Percentiles rank a stretch among this genome's conserved stretches.
Evolutionary conservation across 169 alveolate genomes (phyloP).

Genomic region (Theileria orientalis): DNA sequence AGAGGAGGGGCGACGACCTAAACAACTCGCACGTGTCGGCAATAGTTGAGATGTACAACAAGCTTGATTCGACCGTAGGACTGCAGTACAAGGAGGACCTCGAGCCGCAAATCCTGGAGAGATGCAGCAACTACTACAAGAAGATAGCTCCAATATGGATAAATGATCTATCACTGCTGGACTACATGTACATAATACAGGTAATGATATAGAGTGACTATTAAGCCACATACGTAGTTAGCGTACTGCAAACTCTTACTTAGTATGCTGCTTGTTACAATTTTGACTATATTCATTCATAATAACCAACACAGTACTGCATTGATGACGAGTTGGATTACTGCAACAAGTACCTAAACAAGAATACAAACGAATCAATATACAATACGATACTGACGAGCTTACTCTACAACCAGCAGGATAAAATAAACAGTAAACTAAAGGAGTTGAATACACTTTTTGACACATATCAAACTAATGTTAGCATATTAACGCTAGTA

Average conservation of each 20-base stretch:
- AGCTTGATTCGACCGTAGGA: constrained; percentile 28
- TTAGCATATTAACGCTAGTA: not conserved
- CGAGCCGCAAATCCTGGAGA: constrained; percentile 32
- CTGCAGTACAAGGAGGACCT: constrained; percentile 39
- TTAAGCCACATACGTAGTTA: no score
- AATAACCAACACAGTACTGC: constrained; percentile 14
- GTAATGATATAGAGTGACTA: constrained; percentile 10
- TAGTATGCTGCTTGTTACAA: not conserved
- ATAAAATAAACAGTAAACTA: constrained; percentile 6
- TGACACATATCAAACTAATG: not conserved
- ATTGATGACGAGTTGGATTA: constrained; percentile 33
- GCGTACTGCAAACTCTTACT: not conserved
- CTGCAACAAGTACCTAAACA: constrained; percentile 12
- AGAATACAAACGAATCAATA: not conserved
- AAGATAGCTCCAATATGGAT: constrained; percentile 45
- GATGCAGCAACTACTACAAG: constrained; percentile 15
- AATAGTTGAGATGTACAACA: constrained; percentile 37
- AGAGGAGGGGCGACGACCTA: constrained; percentile 21
- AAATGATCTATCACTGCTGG: constrained; percentile 23
- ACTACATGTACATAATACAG: constrained; percentile 51
- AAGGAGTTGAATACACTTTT: constrained; percentile 13
- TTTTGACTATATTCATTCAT: not conserved
- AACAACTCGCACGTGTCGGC: constrained; percentile 12
- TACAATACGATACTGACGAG: not conserved
- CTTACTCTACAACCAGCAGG: not conserved